Conservation (phyloP, 148 eudicot species). For the Linanthus parryae region DNA sequence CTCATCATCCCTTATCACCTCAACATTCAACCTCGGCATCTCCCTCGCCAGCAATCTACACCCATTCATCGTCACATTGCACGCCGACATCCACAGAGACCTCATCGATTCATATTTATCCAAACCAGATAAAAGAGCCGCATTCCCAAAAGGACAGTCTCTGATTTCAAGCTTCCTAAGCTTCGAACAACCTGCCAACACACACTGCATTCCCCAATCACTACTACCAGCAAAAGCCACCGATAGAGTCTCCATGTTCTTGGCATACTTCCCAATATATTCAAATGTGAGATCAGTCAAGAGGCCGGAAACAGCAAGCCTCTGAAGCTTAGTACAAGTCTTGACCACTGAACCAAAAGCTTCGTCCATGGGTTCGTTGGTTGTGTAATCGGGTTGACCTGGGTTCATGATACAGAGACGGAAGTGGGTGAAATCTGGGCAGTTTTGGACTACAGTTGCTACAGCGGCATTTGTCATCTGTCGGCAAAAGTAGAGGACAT, state of each 20-base stretch:
- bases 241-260: constrained; percentile 76
- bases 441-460: constrained; percentile 52
- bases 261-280: constrained; percentile 77
- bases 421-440: constrained; percentile 76
- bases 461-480: constrained; percentile 93
- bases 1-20: constrained; percentile 73
- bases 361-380: constrained; percentile 77
- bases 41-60: constrained; percentile 52
- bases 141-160: constrained; percentile 78
- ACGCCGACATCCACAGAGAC: constrained; percentile 90
- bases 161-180: constrained; percentile 78
- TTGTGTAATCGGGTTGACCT: constrained; percentile 55
- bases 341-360: constrained; percentile 79
- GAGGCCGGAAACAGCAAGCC: constrained; percentile 71
- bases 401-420: constrained; percentile 92
- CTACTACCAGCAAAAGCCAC: constrained; percentile 91
- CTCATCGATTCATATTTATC: constrained; percentile 75
- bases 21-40: constrained; percentile 85
- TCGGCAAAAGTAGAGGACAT: constrained; percentile 74
- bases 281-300: constrained; percentile 67
- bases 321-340: constrained; percentile 54
- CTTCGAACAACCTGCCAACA: constrained; percentile 66
- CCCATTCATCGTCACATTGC: constrained; percentile 55
- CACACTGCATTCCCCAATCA: constrained; percentile 66
- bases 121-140: constrained; percentile 62